Evolutionary conservation across 495 filamentous ascomycete species (phyloP).

Genomic region (Astrothelium macrocarpum): DNA sequence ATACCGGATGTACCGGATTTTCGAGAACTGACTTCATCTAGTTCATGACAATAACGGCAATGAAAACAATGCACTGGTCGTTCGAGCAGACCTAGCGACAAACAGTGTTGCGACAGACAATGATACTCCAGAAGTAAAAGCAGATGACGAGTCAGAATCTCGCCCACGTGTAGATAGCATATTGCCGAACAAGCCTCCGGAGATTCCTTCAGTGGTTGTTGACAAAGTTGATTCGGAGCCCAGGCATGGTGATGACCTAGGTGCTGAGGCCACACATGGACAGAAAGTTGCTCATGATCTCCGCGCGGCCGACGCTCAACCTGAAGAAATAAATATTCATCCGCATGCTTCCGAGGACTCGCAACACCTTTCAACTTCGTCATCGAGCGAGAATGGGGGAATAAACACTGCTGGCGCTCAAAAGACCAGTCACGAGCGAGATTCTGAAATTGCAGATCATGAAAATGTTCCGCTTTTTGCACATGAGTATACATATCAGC

Average conservation of each 20-base stretch:
- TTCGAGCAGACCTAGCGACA: slow-evolving; percentile 12
- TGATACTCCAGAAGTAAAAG: too few species aligned
- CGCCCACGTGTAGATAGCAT: background rate
- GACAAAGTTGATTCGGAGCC: slow-evolving; percentile 22
- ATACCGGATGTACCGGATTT: background rate
- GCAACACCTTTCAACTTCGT: background rate
- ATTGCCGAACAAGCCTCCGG: background rate
- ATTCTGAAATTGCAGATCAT: background rate
- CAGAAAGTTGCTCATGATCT: slow-evolving; percentile 24
- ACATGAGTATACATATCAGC: background rate
- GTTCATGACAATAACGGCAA: slow-evolving; percentile 48
- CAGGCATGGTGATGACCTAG: slow-evolving; percentile 22
- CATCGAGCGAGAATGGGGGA: background rate
- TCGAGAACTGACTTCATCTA: slow-evolving; percentile 20
- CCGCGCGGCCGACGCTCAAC: slow-evolving; percentile 21
- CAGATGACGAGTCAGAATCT: background rate
- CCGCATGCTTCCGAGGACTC: background rate
- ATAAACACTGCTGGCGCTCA: background rate
- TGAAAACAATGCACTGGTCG: slow-evolving; percentile 46
- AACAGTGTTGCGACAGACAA: background rate
- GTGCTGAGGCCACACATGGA: slow-evolving; percentile 15
- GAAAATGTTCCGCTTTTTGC: slow-evolving; percentile 2
- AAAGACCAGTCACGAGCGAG: background rate
- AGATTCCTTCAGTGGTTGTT: slow-evolving; percentile 19
- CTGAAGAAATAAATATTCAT: slow-evolving; percentile 15